A percentile compares a stretch with the other conserved stretches of the same genome.
Evolutionary conservation across 305 asterid genomes (phyloP).

Genomic region (Rubia tinctorum): DNA sequence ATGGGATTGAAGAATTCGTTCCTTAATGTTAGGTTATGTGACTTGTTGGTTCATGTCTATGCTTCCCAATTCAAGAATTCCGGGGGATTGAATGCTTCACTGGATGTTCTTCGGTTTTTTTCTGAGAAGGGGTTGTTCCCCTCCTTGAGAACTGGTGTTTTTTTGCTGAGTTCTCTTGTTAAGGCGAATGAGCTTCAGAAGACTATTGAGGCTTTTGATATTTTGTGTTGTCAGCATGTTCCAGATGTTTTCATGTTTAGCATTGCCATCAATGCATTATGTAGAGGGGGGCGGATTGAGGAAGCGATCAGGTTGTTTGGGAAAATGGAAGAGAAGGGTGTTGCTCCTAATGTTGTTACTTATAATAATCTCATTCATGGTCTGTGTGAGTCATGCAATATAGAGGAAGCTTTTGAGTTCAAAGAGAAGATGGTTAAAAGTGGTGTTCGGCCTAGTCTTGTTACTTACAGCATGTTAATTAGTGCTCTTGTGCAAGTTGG

Average conservation of each 20-base stretch:
- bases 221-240: conserved; percentile 31
- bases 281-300: conserved; percentile 60
- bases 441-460: conserved; percentile 62
- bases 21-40: conserved; percentile 43
- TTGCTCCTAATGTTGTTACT: conserved; percentile 66
- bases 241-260: conserved; percentile 79
- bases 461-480: conserved; percentile 68
- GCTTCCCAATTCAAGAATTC: conserved; percentile 44
- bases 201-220: conserved; percentile 56
- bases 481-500: conserved; percentile 59
- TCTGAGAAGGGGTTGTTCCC: conserved; percentile 59
- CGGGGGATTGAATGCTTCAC: conserved; percentile 56
- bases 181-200: conserved; percentile 55
- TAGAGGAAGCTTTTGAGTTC: conserved; percentile 60
- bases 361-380: conserved; percentile 80
- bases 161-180: conserved; percentile 68
- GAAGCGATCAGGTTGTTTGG: conserved; percentile 57
- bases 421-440: conserved; percentile 62
- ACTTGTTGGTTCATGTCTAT: conserved; percentile 74
- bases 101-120: conserved; percentile 50
- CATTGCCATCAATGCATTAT: conserved; percentile 63
- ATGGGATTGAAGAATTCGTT: conserved; percentile 25
- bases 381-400: conserved; percentile 48
- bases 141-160: conserved; percentile 62
- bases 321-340: conserved; percentile 56